Percentiles rank a stretch among this genome's conserved stretches.
phyloP scores from a whole-genome alignment of 768 basidiomycete species.

The Serendipita vermifera region DNA sequence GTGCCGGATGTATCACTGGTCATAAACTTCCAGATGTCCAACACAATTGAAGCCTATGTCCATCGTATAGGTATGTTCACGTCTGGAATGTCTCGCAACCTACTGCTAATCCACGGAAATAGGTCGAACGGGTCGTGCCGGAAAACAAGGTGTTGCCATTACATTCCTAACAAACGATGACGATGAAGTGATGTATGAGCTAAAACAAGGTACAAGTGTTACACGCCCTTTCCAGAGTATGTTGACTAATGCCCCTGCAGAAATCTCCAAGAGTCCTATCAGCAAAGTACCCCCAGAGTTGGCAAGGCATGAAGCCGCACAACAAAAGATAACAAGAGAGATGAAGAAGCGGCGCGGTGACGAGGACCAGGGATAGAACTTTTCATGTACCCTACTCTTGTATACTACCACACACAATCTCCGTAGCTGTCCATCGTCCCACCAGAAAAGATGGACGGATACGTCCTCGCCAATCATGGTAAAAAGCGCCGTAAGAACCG shows the following conservation, averaged over 20 bases:
- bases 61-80: slow-evolving; percentile 78
- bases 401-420: too few relatives aligned
- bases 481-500: slow-evolving; percentile 3
- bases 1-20: slow-evolving; percentile 93
- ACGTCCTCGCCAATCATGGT: not conserved
- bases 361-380: slow-evolving; percentile 41
- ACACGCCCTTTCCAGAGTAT: not conserved
- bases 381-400: too few relatives aligned
- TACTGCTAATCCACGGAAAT: not conserved
- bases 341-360: slow-evolving; percentile 90
- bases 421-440: too few relatives aligned
- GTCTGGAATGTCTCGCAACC: not conserved
- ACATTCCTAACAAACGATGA: slow-evolving; percentile 95
- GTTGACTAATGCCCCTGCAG: slow-evolving; percentile 27
- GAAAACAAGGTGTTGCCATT: slow-evolving; percentile 84
- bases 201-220: slow-evolving; percentile 63
- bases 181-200: slow-evolving; percentile 97
- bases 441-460: slow-evolving; percentile 2
- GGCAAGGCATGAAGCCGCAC: slow-evolving; percentile 82
- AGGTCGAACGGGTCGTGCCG: slow-evolving; percentile 97
- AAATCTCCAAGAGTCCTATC: slow-evolving; percentile 88
- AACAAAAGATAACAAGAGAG: slow-evolving; percentile 80
- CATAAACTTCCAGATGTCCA: slow-evolving; percentile 96
- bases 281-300: slow-evolving; percentile 81
- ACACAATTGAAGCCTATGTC: slow-evolving; percentile 92